Conservation (phyloP, 177 flowering plant species). For the Tripterygium wilfordii region DNA sequence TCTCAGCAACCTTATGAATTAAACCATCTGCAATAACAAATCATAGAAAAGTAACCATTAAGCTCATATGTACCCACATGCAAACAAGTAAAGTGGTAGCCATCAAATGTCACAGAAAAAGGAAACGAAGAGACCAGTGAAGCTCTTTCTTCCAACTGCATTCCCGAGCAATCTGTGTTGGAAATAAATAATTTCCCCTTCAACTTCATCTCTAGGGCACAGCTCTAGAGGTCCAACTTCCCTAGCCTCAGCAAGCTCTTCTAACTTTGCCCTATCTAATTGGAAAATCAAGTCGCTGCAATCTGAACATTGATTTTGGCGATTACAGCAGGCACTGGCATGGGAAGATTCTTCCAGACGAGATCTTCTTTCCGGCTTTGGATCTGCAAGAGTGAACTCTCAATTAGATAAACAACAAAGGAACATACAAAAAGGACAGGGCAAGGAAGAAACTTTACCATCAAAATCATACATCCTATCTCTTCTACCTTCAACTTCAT, state of each 20-base stretch:
- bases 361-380: constrained; percentile 17
- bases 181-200: constrained; percentile 76
- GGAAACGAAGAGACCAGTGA: constrained; percentile 39
- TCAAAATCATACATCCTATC: not conserved
- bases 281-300: constrained; percentile 15
- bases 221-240: constrained; percentile 40
- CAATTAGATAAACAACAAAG: not conserved
- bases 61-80: not conserved
- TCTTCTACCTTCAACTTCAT: constrained; percentile 32
- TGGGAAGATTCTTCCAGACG: constrained; percentile 22
- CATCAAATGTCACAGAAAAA: too few species aligned
- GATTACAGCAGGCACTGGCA: constrained; percentile 26
- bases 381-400: constrained; percentile 30
- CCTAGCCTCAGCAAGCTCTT: constrained; percentile 47
- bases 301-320: constrained; percentile 16
- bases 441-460: not conserved
- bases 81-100: too few species aligned
- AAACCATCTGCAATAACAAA: constrained; percentile 57
- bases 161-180: constrained; percentile 58
- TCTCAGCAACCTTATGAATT: constrained; percentile 48
- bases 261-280: constrained; percentile 23
- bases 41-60: not conserved
- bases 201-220: constrained; percentile 84
- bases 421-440: not conserved
- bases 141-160: constrained; percentile 47